Evolutionary conservation across 176 grass and related monocot species (phyloP), one percentile per base, ranked within the genome.

Genomic region (Ensete glaucum): DNA sequence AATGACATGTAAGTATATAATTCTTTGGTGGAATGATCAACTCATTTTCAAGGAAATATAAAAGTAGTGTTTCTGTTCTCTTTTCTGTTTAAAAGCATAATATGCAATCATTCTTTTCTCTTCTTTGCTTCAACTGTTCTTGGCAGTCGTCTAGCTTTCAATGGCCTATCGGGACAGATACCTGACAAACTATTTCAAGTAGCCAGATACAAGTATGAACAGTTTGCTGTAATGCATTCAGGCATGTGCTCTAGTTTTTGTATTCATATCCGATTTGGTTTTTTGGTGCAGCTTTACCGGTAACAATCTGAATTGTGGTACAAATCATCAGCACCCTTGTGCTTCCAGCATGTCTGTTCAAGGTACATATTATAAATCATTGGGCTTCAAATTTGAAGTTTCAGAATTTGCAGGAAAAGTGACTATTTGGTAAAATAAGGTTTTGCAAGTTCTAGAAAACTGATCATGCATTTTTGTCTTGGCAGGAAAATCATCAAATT

Each of bases 161-260:
- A 99, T 86, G 73, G 83, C 62, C 84, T 99, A 29, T 87, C 82
- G 54, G 95, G 90, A 82, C 82, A 83, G 82, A 99, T 99, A 91
- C 88, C 95, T 69, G 59, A 74, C 78, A 74, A 65, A 21, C 82
- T 99, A 43, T 99, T 94, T 85, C 77, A 89, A 91, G 95, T 94
- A 73, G 88, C 82, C 85, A 89, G 82, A 84, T 99, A 94, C 86
- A 99, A 99, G 95, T 98, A 98, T 77, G 80, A 67, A 64, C 22
- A 53, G 43, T 52, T 73, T 16, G 0, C 51, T 64, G 20, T 52
- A 16, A 65, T 24, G 12, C 19, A 2, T 71, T 15, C 15, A 22
- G 15, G 48, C 60, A 10, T 10, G 19, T 4, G 3, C 9, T 22
- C 54, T 74, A 53, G 50, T 50, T 1, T 53, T 16, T 52, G 71